Base-by-base conservation (phyloP, 2,329 filamentous ascomycete genomes). In the Xylariaceae sp. region DNA sequence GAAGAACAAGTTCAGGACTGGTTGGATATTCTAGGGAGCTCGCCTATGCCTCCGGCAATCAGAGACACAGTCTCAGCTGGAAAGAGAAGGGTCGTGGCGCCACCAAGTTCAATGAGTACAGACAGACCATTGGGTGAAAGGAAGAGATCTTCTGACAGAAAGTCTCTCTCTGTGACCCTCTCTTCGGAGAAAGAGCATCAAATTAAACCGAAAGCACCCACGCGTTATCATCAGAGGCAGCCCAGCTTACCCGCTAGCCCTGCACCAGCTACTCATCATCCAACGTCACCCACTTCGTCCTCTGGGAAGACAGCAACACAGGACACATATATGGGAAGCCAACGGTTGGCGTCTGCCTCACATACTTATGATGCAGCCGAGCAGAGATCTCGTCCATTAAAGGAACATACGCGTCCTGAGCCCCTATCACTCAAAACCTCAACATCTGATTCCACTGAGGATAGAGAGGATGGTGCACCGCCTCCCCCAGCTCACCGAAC, bases 1-100 rank as follows among this genome's bases (percentile, higher is more conserved):
- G 86, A 91, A 56, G 86, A 89, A 50, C 84, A 91, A 53, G 84
- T 87, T 6, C 74, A 82, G 14, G 94, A 97, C 70, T 99, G 94
- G 94, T 75, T 97, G 36, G 81, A 88, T 38, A 89, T 97, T 71
- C 74, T 97, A 2, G 80, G 80, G 14, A 71, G 72, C 39, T 69
- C 65, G 22, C 80, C 80, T 1, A 64, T 79, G 11, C 78, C 81
- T 2, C 79, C 80, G 0, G 62, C 68, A 49, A 64, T 74, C 31
- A 66, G 67, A 34, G 62, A 70, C 13, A 66, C 67, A 28, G 63
- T 64, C 14, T 58, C 66, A 34, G 60, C 66, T 22, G 63, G 42
- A 47, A 59, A 56, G 43, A 62, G 55, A 46, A 60, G 50, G 36
- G 60, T 53, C n/a, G 44, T 57, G 13, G 47, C 56, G 34, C 63